Base-by-base conservation (phyloP, 1,284 basidiomycete species). In the Neolentinus lepideus region DNA sequence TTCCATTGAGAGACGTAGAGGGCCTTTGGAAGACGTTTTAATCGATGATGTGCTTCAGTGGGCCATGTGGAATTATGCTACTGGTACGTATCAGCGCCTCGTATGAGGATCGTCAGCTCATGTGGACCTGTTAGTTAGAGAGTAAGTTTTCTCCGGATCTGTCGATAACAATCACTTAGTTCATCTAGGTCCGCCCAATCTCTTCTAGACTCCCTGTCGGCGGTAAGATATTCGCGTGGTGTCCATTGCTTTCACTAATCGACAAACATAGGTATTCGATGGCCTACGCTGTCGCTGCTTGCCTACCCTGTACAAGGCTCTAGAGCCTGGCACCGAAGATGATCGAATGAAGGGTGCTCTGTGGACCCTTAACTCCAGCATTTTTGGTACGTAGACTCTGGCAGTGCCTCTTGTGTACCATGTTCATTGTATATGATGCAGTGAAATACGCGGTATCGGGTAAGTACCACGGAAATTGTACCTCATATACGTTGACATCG, bases 311-410 rank as follows among this genome's bases (percentile, higher is more conserved):
- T 85, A 92, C 62, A 75, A 82, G 33, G 83, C 87, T 0, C 73
- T 96, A 48, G 77, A 83, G 54, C 83, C 86, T 2, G 90, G 87
- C 1, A 80, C 78, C 22, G 90, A 92, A 45, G 91, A 93, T 62
- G 92, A 95, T 68, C 79, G 87, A 46, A 92, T 94, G 84, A 97
- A 98, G 73, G 92, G 92, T 14, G 93, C 94, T 0, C 71, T 98
- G 10, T 94, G 92, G 79, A 88, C 92, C 3, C 71, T 98, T 26
- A 88, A 88, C 61, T 74, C 76, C 26, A 75, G 83, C 14, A 75
- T 76, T 3, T 85, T 90, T 58, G 82, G 83, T 69, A 61, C 57
- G 71, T 59, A 38, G 19, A 35, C 26, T 21, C 12, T 25, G 14
- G 31, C 19, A 8, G 22, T 27, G 25, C 25, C 16, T 25, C 21